phyloP scores from a whole-genome alignment of 2,329 filamentous ascomycete species.

The Blastomyces percursus region DNA sequence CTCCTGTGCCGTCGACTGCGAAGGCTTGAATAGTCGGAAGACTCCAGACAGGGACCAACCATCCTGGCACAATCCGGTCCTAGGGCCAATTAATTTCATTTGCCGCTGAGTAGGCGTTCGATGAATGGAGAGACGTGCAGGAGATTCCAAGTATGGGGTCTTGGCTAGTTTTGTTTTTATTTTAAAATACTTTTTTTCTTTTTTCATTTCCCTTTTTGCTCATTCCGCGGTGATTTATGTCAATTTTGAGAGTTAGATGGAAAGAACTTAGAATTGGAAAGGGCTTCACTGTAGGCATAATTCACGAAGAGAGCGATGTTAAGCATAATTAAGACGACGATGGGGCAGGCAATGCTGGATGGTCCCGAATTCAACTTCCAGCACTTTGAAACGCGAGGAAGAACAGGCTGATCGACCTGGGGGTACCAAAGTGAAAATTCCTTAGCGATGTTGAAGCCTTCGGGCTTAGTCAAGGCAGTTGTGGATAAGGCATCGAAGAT shows the following conservation, averaged over 20 bases:
- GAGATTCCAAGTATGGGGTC: neutral
- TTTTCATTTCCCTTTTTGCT: neutral
- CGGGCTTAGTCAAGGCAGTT: neutral
- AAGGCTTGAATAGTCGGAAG: neutral
- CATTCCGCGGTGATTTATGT: neutral
- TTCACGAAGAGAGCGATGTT: neutral
- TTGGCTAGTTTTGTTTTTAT: neutral
- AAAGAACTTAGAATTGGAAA: neutral
- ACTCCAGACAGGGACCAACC: neutral
- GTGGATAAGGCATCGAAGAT: neutral
- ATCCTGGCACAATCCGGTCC: neutral
- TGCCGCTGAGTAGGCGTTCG: neutral
- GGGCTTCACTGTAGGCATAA: neutral
- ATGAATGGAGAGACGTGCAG: constrained; percentile 4
- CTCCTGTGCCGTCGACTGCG: constrained; percentile 3
- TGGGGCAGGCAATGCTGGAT: neutral
- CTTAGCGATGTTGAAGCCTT: neutral
- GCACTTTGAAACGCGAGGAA: neutral
- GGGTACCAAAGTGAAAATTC: neutral
- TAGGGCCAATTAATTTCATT: neutral
- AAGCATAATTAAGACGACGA: neutral
- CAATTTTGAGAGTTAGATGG: neutral
- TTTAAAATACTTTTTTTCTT: too few species aligned
- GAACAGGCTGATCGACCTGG: neutral
- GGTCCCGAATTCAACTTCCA: neutral